Base-by-base conservation (phyloP, 2,329 filamentous ascomycete species). In the Geosmithia morbida region DNA sequence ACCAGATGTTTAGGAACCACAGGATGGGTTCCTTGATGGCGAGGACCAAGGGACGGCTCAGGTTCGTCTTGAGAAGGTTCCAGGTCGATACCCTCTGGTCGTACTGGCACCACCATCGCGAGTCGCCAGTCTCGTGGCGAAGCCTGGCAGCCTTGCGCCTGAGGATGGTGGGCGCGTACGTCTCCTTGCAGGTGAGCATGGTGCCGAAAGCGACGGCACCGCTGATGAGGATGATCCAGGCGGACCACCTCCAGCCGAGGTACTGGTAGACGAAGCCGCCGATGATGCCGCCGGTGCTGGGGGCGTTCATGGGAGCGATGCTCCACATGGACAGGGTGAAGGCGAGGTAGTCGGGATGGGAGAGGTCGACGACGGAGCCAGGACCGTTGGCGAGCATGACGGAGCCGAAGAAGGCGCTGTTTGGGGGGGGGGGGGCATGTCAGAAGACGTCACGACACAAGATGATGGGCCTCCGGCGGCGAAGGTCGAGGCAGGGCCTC, bases 211-310 rank as follows among this genome's bases (percentile, higher is more conserved):
- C 78, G 0, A 74, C 69, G 1, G 76, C 85, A 0, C 76, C 75
- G 10, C 87, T 70, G 46, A 94, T 89, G 56, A 90, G 65, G 8
- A 82, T 75, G 18, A 92, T 71, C 84, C 86, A 94, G 57, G 85
- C 85, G 39, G 82, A 83, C 87, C 87, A 95, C 29, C 88, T 69
- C 89, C 89, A 96, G 11, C 87, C 87, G 2, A 92, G 68, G 52
- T 83, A 79, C 61, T 88, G 72, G 53, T 58, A 67, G 17, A 65
- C 57, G 52, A 90, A 90, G 0, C 87, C 87, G 17, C 87, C 87
- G 19, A 94, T 80, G 54, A 94, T 94, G 0, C 88, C 88, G 19
- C 62, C 58, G 45, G 61, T 56, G 51, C 56, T 55, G 20, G 72
- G 84, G 16, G 84, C 88, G 57, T 94, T 94, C 61, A 94, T 75